Evolutionary conservation across 2,329 filamentous ascomycete species (phyloP), one percentile per base, ranked within the genome.

Genomic region (Dactylonectria estremocensis): DNA sequence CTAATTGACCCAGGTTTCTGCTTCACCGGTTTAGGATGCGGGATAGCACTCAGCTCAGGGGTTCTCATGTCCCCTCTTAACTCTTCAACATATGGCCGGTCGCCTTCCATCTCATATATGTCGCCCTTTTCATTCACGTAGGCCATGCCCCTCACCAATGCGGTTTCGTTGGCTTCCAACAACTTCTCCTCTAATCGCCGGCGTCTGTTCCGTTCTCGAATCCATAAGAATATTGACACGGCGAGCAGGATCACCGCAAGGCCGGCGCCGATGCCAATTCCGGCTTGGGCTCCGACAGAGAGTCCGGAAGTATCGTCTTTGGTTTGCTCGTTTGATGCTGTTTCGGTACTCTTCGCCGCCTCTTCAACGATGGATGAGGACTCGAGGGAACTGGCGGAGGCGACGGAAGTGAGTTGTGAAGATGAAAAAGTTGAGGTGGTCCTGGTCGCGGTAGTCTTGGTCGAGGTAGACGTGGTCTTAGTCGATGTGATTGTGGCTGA

Each of bases 51-150:
- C 14, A 76, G 53, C 43, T 75, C 73, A 8, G 73, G 73, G 8
- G 73, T 75, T 48, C 56, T 66, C 70, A 71, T 68, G 14, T 64
- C 53, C 13, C 72, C 73, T 24, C 72, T 69, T 16, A 75, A 46
- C 52, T 75, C 73, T 14, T 69, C 64, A 2, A 54, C 55, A 5
- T 67, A 61, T 11, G 72, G 69, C 35, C 72, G 61, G 35, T 74
- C 70, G 4, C 73, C 73, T 20, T 75, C 73, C 74, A 75, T 75
- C 61, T 75, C 73, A n/a, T 64, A 69, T 10, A 71, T 24, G 1
- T 40, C 56, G 7, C 53, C 55, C 40, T 46, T 63, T 2, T 54
- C 45, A 3, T 48, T 53, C 16, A 28, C 45, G 63, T 37, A 63
- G 20, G 2, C 28, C 9, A 58, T 20, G 2, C 64, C 48, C 3